Evolutionary conservation across 164 flowering plant genomes (phyloP).

Genomic region (Stephania yunnanensis): DNA sequence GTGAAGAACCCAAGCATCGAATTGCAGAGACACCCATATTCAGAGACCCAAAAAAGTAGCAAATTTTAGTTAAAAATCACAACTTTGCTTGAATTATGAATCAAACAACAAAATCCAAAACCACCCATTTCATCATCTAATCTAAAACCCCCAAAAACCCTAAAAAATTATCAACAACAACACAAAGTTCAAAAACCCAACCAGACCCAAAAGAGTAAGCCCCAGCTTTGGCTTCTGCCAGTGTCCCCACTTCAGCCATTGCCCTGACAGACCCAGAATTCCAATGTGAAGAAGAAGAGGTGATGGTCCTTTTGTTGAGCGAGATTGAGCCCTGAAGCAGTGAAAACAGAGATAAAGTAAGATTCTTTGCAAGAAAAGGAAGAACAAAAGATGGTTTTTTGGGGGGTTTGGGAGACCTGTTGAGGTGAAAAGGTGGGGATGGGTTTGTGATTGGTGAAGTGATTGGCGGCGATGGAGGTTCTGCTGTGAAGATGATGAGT

Average conservation of each 20-base stretch:
- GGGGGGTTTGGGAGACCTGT: not conserved
- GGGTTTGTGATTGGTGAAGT: conserved; percentile 3
- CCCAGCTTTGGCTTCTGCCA: conserved; percentile 13
- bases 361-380: not conserved
- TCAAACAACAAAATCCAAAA: not conserved
- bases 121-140: not conserved
- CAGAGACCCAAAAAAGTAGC: not conserved
- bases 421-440: not conserved
- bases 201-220: conserved; percentile 19
- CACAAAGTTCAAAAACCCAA: conserved; percentile 4
- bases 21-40: not conserved
- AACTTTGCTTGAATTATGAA: not conserved
- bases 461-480: not conserved
- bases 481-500: not conserved
- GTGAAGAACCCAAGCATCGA: too few relatives aligned
- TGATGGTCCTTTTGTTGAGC: not conserved
- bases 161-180: not conserved
- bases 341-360: not conserved
- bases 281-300: conserved; percentile 13
- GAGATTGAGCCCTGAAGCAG: conserved; percentile 15
- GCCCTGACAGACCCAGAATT: conserved; percentile 20
- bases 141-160: not conserved
- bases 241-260: conserved; percentile 26
- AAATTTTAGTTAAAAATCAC: not conserved
- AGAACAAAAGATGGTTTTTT: too few relatives aligned